phyloP scores from a whole-genome alignment of 306 rosid species.

The Sophora flavescens region DNA sequence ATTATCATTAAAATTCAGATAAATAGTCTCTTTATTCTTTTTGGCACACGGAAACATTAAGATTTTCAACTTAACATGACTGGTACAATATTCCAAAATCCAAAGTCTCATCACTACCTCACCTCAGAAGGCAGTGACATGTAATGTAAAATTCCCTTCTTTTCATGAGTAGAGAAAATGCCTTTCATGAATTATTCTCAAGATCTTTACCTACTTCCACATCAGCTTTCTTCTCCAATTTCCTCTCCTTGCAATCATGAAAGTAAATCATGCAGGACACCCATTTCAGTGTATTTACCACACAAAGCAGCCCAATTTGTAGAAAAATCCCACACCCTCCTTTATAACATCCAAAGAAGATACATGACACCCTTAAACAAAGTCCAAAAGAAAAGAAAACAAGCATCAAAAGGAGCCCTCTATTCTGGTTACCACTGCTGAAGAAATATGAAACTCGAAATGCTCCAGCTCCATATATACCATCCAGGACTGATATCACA shows the following conservation, averaged over 20 bases:
- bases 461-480: slow-evolving; percentile 58
- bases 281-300: slow-evolving; percentile 69
- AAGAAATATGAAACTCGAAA: slow-evolving; percentile 52
- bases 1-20: not conserved
- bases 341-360: slow-evolving; percentile 52
- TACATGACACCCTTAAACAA: slow-evolving; percentile 54
- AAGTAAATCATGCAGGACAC: slow-evolving; percentile 60
- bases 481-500: slow-evolving; percentile 69
- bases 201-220: slow-evolving; percentile 44
- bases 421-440: slow-evolving; percentile 51
- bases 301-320: slow-evolving; percentile 50
- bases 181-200: slow-evolving; percentile 44
- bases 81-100: not conserved
- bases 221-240: slow-evolving; percentile 57
- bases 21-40: slow-evolving; percentile 6
- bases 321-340: slow-evolving; percentile 49
- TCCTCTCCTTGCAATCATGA: slow-evolving; percentile 58
- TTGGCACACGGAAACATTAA: not conserved
- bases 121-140: slow-evolving; percentile 43
- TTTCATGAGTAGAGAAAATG: not conserved
- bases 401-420: slow-evolving; percentile 63
- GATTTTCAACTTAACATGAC: not conserved
- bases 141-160: slow-evolving; percentile 45
- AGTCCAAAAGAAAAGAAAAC: slow-evolving; percentile 61
- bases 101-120: not conserved